Conservation (phyloP, 768 basidiomycete species). For the Boletus speciosus region DNA sequence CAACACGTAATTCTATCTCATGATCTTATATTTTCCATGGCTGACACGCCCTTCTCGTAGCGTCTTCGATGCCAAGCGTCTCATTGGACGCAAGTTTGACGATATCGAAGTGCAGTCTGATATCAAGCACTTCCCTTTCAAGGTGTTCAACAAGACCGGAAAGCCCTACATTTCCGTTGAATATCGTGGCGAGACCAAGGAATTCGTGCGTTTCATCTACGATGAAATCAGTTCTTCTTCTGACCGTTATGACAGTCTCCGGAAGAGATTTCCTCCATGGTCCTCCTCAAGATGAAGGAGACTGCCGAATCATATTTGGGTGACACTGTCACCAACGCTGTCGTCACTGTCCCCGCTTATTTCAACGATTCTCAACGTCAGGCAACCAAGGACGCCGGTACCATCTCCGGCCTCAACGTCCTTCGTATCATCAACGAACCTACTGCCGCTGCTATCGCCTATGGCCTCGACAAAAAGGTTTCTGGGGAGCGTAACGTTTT, state of each 20-base stretch:
- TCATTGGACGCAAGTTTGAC: constrained; percentile 90
- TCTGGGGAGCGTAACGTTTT: constrained; percentile 89
- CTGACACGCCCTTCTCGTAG: constrained; percentile 35
- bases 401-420: constrained; percentile 90
- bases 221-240: constrained; percentile 1
- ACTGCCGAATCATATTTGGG: constrained; percentile 96
- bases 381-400: constrained; percentile 97
- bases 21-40: neutral
- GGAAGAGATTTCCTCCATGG: constrained; percentile 98
- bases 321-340: constrained; percentile 78
- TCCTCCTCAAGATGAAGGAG: constrained; percentile 98
- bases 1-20: constrained; percentile 56
- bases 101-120: constrained; percentile 83
- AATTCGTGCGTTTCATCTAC: constrained; percentile 62
- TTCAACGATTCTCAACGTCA: constrained; percentile 99
- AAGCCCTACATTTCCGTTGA: constrained; percentile 88
- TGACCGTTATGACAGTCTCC: constrained; percentile 59
- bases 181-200: constrained; percentile 92
- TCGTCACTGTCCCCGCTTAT: constrained; percentile 95
- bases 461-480: constrained; percentile 96
- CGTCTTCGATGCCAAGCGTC: constrained; percentile 97
- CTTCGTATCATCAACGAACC: constrained; percentile 99
- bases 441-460: constrained; percentile 96
- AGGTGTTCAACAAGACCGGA: constrained; percentile 77
- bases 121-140: constrained; percentile 93